phyloP scores from a whole-genome alignment of 2,329 filamentous ascomycete species.

The Bisporella sp. region DNA sequence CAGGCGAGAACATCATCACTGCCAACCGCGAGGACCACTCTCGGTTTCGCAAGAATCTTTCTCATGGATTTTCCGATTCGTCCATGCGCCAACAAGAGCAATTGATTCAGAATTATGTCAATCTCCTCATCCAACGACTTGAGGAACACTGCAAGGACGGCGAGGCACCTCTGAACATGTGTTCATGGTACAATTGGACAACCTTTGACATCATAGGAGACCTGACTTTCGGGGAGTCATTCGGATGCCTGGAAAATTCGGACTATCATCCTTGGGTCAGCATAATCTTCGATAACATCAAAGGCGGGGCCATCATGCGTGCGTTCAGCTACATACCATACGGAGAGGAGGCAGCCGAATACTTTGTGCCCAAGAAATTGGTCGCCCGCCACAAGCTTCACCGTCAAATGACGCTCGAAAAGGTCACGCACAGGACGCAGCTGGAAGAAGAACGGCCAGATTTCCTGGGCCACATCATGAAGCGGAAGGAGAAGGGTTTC shows the following conservation, averaged over 20 bases:
- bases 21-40: slow-evolving; percentile 11
- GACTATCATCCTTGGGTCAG: slow-evolving; percentile 22
- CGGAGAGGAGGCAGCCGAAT: slow-evolving; percentile 4
- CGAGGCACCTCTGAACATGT: slow-evolving; percentile 14
- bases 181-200: slow-evolving; percentile 28
- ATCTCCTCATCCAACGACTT: slow-evolving; percentile 4
- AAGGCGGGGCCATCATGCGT: slow-evolving; percentile 13
- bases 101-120: slow-evolving; percentile 10
- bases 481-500: slow-evolving; percentile 5
- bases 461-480: slow-evolving; percentile 26
- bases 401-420: slow-evolving; percentile 13
- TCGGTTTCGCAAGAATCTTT: slow-evolving; percentile 19
- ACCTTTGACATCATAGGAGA: slow-evolving; percentile 35
- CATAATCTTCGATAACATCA: slow-evolving; percentile 20
- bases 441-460: slow-evolving; percentile 22
- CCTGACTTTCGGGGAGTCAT: slow-evolving; percentile 36
- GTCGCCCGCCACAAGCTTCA: slow-evolving; percentile 10
- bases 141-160: slow-evolving; percentile 1
- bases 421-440: slow-evolving; percentile 4
- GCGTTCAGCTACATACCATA: slow-evolving; percentile 12
- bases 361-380: slow-evolving; percentile 2
- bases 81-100: slow-evolving; percentile 25
- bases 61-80: slow-evolving; percentile 25
- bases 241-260: slow-evolving; percentile 26
- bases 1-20: no score